These are phyloP conservation scores for Madurella mycetomatis DNA, from an alignment of 2,329 filamentous ascomycete species.

Conservation along the genomic window DNA sequence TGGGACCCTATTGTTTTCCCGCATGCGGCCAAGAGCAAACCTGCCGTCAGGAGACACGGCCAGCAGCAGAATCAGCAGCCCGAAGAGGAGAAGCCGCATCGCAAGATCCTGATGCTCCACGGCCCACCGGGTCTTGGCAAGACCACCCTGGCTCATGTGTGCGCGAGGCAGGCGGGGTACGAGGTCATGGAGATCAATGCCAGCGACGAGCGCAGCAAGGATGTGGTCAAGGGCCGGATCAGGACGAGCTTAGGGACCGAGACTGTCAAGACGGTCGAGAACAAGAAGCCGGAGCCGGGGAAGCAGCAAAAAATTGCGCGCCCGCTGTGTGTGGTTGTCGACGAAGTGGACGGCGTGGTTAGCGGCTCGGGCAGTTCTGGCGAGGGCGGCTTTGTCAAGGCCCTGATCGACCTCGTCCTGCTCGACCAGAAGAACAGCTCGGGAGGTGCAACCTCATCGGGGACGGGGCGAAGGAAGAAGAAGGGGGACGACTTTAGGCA, in stretches of 20 bases:
- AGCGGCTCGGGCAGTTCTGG: conserved; percentile 70
- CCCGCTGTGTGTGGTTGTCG: conserved; percentile 89
- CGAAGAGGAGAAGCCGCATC: conserved; percentile 70
- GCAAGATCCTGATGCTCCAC: conserved; percentile 84
- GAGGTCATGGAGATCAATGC: conserved; percentile 97
- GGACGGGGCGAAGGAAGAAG: conserved; percentile 52
- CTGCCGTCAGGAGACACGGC: conserved; percentile 37
- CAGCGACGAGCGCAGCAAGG: conserved; percentile 84
- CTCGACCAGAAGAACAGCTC: conserved; percentile 76
- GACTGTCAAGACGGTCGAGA: conserved; percentile 74
- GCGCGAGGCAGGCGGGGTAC: conserved; percentile 90
- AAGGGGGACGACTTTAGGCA: conserved; percentile 84
- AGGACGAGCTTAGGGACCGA: conserved; percentile 90
- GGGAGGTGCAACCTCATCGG: conserved; percentile 27
- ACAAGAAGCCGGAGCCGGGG: conserved; percentile 48
- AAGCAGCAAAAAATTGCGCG: conserved; percentile 67
- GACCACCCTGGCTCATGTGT: conserved; percentile 93
- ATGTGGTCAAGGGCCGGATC: conserved; percentile 88
- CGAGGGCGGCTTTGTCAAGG: conserved; percentile 93
- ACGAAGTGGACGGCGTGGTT: conserved; percentile 94
- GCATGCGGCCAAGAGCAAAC: conserved; percentile 58
- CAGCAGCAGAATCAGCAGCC: conserved; percentile 43
- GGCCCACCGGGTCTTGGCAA: conserved; percentile 93
- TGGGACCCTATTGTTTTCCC: conserved; percentile 96
- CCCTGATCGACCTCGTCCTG: conserved; percentile 82